Conservation (phyloP, 768 basidiomycete genomes). For the Mycena epipterygia region DNA sequence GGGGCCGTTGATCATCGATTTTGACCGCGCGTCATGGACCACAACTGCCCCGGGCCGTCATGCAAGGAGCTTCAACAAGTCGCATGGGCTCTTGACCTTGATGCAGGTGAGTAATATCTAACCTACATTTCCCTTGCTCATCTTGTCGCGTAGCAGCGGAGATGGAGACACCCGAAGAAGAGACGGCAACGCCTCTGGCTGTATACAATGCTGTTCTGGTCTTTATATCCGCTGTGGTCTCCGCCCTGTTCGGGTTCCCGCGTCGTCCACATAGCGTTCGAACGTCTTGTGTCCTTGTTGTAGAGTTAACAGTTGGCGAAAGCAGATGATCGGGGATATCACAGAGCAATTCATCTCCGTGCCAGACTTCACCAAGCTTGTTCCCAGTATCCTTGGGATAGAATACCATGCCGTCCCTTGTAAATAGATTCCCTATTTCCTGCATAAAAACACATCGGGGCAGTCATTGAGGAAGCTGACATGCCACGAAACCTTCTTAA, state of each 20-base stretch:
- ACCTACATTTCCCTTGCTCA: conserved; percentile 4
- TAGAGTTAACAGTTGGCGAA: background rate
- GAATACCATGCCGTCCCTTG: background rate
- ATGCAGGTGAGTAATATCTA: conserved; percentile 11
- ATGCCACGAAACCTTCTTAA: background rate
- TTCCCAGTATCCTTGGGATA: background rate
- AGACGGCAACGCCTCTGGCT: background rate
- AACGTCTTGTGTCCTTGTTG: background rate
- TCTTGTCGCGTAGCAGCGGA: background rate
- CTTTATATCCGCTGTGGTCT: conserved; percentile 9
- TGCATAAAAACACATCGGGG: background rate
- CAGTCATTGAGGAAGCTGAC: background rate
- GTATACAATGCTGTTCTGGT: conserved; percentile 6
- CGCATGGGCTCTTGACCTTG: conserved; percentile 9
- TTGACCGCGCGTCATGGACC: conserved; percentile 23
- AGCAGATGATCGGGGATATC: conserved; percentile 10
- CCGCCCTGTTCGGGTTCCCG: conserved; percentile 2
- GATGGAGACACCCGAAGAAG: conserved; percentile 1
- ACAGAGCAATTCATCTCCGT: background rate
- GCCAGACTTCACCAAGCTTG: conserved; percentile 5
- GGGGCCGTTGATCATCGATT: conserved; percentile 23
- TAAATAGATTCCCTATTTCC: background rate
- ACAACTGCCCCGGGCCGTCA: conserved; percentile 14
- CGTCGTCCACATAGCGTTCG: conserved; percentile 8
- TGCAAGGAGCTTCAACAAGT: conserved; percentile 16